Evolutionary conservation across 1,284 basidiomycete species (phyloP), one percentile per base, ranked within the genome.

Genomic region (Irpex sp.): DNA sequence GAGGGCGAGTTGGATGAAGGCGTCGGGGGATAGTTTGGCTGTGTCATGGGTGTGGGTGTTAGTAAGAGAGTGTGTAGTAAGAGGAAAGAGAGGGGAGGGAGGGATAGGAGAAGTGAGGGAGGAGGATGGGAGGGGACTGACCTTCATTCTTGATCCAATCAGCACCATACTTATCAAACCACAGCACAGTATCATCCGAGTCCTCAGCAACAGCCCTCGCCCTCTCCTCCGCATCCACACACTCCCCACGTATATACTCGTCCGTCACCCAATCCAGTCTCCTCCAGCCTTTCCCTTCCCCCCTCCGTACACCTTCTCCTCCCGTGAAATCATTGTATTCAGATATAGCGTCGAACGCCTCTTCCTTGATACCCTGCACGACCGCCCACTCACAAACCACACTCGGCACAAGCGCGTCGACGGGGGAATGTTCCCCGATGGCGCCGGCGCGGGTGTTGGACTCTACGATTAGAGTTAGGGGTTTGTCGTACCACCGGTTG

Each of bases 401-500:
- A 67, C 92, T 94, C 0, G 96, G 95, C 1, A 97, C 89, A 8
- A 98, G 80, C 0, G 96, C 96, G 68, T 98, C 97, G 62, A 91
- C 90, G 0, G 94, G 92, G 2, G 94, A 93, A 76, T 98, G 96
- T 78, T 98, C 97, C 33, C 97, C 97, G 71, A 89, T 88, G 61
- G 93, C 90, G 46, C 94, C 93, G 2, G 93, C 92, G 50, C 94
- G 87, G 1, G 91, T 89, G 65, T 90, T 93, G 11, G 89, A 88
- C 76, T 98, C 95, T 49, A 98, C 88, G 56, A 93, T 84, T 62
- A 98, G 77, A 5, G 88, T 88, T 51, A 93, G 84, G 1, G 91
- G 84, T 78, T 98, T 98, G 80, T 99, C 97, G 75, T 91, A 94
- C 87, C 95, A 98, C 54, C 97, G 83, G 72, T 98, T 98, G 61